phyloP scores from a whole-genome alignment of 1,139 yeast species.

The Pichia sp. region DNA sequence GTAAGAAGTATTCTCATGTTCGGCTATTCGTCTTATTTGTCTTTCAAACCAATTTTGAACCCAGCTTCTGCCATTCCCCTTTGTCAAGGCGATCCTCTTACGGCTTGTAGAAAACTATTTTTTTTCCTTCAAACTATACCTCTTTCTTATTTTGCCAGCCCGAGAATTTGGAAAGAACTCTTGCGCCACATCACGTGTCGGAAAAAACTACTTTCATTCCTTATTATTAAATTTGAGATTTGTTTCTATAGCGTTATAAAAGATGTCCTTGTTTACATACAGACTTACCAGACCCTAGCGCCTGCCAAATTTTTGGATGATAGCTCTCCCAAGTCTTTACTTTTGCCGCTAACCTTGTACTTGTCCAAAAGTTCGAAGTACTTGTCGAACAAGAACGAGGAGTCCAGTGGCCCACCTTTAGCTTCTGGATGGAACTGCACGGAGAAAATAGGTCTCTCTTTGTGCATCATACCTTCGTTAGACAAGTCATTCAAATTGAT shows the following conservation, averaged over 20 bases:
- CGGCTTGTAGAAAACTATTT: background rate
- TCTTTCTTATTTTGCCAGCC: background rate
- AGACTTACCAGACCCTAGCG: slow-evolving; percentile 60
- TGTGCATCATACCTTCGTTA: slow-evolving; percentile 95
- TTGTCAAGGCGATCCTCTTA: too few species aligned
- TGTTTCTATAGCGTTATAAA: background rate
- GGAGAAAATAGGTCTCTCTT: slow-evolving; percentile 80
- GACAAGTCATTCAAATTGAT: slow-evolving; percentile 91
- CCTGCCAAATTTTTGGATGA: slow-evolving; percentile 78
- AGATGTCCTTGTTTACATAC: background rate
- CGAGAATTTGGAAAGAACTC: background rate
- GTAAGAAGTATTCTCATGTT: slow-evolving; percentile 42
- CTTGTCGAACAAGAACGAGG: slow-evolving; percentile 84
- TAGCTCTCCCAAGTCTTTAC: slow-evolving; percentile 45
- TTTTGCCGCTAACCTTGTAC: slow-evolving; percentile 44
- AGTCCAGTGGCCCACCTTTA: slow-evolving; percentile 96
- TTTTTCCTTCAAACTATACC: background rate
- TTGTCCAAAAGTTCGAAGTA: slow-evolving; percentile 66
- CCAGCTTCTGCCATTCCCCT: too few species aligned
- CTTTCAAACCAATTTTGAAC: background rate
- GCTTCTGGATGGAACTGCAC: slow-evolving; percentile 99
- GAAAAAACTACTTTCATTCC: background rate
- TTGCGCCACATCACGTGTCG: background rate
- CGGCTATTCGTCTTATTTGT: background rate
- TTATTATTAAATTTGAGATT: background rate